A percentile compares a stretch with the other conserved stretches of the same genome.
phyloP scores from a whole-genome alignment of 2,329 filamentous ascomycete species.

The Colletotrichum truncatum region DNA sequence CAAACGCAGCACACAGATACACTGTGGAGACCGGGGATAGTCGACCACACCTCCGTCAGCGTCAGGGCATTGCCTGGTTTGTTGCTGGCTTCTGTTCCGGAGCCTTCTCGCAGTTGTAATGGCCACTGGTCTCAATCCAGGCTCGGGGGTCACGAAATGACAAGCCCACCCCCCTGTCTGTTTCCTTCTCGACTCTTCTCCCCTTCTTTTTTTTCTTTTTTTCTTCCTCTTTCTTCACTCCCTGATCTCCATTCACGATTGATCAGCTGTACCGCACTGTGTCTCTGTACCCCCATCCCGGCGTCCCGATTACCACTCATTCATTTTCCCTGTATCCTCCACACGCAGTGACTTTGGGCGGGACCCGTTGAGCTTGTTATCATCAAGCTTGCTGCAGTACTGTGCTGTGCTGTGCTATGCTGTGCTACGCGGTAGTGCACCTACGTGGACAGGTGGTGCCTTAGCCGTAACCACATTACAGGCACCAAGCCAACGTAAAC shows the following conservation, averaged over 20 bases:
- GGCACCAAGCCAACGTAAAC: too few species aligned
- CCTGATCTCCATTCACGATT: background rate
- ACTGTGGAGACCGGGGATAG: background rate
- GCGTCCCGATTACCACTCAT: too few species aligned
- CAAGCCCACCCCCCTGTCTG: background rate
- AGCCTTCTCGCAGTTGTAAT: background rate
- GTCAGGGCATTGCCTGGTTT: background rate
- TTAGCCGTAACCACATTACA: too few species aligned
- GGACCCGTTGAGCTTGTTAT: slow-evolving; percentile 2
- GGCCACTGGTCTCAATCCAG: background rate
- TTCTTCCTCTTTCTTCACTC: slow-evolving; percentile 6
- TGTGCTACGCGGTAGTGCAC: background rate
- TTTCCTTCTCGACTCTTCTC: slow-evolving; percentile 22
- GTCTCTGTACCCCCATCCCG: background rate
- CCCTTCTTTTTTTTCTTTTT: slow-evolving; percentile 6
- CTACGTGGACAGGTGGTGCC: background rate
- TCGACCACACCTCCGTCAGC: background rate
- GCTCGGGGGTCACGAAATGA: slow-evolving; percentile 18
- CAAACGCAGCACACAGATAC: slow-evolving; percentile 5
- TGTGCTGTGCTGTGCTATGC: too few species aligned
- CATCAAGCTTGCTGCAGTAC: slow-evolving; percentile 6
- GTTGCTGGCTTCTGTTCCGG: background rate
- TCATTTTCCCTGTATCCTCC: background rate
- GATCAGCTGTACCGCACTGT: slow-evolving; percentile 2
- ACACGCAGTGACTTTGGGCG: background rate